Percentiles rank a stretch among this genome's conserved stretches.
These are phyloP conservation scores for Saccharomycopsis sp. DNA, from an alignment of 805 yeast species.

Conservation along the genomic window DNA sequence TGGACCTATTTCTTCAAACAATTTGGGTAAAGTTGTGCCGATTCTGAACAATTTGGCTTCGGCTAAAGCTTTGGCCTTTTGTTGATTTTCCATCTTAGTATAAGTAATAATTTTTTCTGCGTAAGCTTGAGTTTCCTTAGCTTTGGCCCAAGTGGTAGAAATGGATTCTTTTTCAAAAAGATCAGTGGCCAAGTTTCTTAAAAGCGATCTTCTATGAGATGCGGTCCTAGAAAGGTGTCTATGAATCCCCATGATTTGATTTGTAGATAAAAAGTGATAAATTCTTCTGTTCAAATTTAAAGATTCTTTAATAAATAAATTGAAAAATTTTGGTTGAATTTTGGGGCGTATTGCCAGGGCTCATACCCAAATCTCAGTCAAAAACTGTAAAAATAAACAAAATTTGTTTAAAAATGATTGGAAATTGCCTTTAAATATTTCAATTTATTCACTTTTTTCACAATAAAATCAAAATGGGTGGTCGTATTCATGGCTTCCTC, in stretches of 20 bases:
- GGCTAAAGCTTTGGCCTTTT: conserved; percentile 26
- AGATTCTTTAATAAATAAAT: too few species aligned
- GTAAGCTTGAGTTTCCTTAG: conserved; percentile 53
- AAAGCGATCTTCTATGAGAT: conserved; percentile 42
- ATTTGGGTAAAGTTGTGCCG: conserved; percentile 45
- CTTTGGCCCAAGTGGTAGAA: conserved; percentile 65
- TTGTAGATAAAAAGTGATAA: too few species aligned
- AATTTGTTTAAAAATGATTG: too few species aligned
- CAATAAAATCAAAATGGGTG: conserved; percentile 14
- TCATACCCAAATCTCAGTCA: neutral
- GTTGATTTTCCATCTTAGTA: conserved; percentile 20
- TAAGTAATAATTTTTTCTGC: conserved; percentile 54
- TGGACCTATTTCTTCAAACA: conserved; percentile 52
- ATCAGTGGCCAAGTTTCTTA: conserved; percentile 58
- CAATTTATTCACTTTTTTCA: too few species aligned
- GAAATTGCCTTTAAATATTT: too few species aligned
- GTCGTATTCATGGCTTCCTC: conserved; percentile 18
- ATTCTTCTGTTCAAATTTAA: too few species aligned
- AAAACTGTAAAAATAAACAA: neutral
- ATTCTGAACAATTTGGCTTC: conserved; percentile 37
- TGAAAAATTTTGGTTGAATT: neutral
- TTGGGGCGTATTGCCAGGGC: neutral
- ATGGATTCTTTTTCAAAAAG: conserved; percentile 61
- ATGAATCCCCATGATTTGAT: conserved; percentile 1
- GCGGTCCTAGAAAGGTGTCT: conserved; percentile 28